Conservation (phyloP, 2,329 filamentous ascomycete genomes). For the Dothidotthia symphoricarpi region DNA sequence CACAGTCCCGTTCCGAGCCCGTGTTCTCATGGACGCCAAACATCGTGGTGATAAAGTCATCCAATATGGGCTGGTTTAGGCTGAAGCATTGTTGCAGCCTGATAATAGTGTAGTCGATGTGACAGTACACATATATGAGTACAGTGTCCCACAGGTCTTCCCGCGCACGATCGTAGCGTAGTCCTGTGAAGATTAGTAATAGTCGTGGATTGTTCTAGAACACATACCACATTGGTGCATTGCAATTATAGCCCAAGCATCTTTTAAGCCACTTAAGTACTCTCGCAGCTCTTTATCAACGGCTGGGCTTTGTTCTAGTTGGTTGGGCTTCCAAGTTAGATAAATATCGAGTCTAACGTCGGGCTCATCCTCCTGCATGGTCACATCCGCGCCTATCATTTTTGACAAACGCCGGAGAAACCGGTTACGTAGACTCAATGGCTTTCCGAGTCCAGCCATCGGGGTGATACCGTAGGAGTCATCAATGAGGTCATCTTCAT, state of each 20-base stretch:
- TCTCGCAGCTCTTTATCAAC: too few species aligned
- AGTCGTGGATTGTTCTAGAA: too few species aligned
- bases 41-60: constrained; percentile 2
- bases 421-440: neutral
- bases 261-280: too few species aligned
- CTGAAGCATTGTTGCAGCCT: neutral
- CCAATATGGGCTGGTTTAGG: neutral
- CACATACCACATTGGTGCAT: neutral
- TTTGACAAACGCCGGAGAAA: neutral
- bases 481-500: neutral
- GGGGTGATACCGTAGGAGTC: neutral
- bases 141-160: constrained; percentile 3
- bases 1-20: neutral
- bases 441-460: neutral
- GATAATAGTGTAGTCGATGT: neutral
- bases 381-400: neutral
- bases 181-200: too few species aligned
- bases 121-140: neutral
- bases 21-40: constrained; percentile 3
- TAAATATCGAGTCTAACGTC: neutral
- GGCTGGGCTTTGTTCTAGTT: too few species aligned
- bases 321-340: neutral
- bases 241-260: too few species aligned
- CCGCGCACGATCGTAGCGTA: neutral
- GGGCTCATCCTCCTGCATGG: neutral